phyloP scores from a whole-genome alignment of 805 yeast species.

The Cyberlindnera mycetangii region DNA sequence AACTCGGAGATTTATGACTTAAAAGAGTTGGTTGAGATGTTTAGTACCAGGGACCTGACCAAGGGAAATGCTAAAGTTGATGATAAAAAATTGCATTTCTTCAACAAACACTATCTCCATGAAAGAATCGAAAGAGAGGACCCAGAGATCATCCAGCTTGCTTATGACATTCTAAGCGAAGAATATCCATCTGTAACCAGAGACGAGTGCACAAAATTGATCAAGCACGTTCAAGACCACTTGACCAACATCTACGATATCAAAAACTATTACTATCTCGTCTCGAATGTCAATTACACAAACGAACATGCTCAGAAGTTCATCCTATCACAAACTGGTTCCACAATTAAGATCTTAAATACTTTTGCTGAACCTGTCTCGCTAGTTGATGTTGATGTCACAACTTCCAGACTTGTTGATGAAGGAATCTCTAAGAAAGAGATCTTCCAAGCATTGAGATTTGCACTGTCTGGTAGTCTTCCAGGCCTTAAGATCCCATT shows the following conservation, averaged over 20 bases:
- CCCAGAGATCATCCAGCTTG: constrained; percentile 35
- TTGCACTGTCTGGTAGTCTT: constrained; percentile 64
- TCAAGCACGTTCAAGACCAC: constrained; percentile 45
- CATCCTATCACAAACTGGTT: constrained; percentile 19
- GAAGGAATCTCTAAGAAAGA: constrained; percentile 33
- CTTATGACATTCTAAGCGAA: constrained; percentile 21
- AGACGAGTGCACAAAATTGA: constrained; percentile 37
- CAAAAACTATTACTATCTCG: constrained; percentile 46
- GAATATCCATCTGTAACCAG: constrained; percentile 21
- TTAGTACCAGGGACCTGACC: constrained; percentile 72
- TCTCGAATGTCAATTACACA: constrained; percentile 30
- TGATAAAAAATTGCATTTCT: constrained; percentile 65
- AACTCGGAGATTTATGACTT: constrained; percentile 52
- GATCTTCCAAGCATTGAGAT: constrained; percentile 58
- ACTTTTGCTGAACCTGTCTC: constrained; percentile 12
- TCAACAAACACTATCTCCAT: constrained; percentile 70
- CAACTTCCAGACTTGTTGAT: constrained; percentile 3
- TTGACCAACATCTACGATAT: constrained; percentile 56
- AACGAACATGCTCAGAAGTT: constrained; percentile 32
- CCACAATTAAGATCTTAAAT: constrained; percentile 18
- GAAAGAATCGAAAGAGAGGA: constrained; percentile 39
- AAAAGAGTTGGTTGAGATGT: constrained; percentile 49
- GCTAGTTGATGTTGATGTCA: constrained; percentile 4
- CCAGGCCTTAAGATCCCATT: constrained; percentile 69
- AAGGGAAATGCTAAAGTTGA: constrained; percentile 94